Evolutionary conservation across 805 yeast species (phyloP), one percentile per base, ranked within the genome.

Genomic region (Suhomyces prunicola): DNA sequence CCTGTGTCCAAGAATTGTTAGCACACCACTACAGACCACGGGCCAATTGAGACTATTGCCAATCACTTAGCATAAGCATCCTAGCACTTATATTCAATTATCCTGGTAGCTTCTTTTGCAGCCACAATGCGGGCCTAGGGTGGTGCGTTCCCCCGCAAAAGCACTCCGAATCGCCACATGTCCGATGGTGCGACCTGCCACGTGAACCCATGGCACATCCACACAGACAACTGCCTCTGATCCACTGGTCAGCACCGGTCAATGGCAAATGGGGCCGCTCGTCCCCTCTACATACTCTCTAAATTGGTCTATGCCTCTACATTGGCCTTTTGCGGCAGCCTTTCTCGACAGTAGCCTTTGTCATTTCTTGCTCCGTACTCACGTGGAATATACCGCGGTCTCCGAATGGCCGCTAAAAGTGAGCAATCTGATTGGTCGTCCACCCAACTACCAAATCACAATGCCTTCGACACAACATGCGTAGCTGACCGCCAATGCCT

Each of bases 391-490:
- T 17, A 7, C 24, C 42, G 42, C 42, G 42, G 42, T 19, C 24
- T 46, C 48, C 41, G 48, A 31, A 35, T 46, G 40, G 48, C 17
- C 48, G 48, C 48, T 29, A 46, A 46, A 46, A 46, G 23, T 31
- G 40, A 35, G 48, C 48, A 31, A 31, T 46, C 23, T 46, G 48
- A 46, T 46, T 46, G 48, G 48, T 13, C 48, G 27, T 17, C 24
- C 13, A 15, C 29, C 29, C 45, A 23, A n/a, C 45, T 9, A 17
- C 45, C 29, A 12, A 23, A 22, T 23, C 24, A 39, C 24, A 19
- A 39, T 39, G 13, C 42, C 42, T 39, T 19, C 24, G 22, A 39
- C 42, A 39, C 42, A 39, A 39, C 42, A 17, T 19, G 23, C 42
- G 24, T 10, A 39, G 6, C 42, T 19, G 23, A 17, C 23, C 24